These are phyloP conservation scores for Solanum clarkiae DNA, from an alignment of 257 asterid species.

Conservation along the genomic window DNA sequence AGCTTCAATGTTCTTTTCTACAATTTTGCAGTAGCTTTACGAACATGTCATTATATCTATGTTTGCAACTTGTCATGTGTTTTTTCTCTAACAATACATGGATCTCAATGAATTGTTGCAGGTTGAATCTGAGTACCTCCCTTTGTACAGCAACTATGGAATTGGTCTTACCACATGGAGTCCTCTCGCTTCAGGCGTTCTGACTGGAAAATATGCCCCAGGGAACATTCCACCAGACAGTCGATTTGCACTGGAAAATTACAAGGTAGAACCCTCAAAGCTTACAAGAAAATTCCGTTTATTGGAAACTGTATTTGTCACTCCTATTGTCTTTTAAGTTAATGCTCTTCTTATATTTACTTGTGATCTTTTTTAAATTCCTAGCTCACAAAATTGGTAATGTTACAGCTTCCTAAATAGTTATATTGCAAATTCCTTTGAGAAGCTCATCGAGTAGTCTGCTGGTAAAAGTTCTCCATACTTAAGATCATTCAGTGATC, in stretches of 20 bases:
- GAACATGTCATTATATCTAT: not conserved
- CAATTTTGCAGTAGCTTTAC: not conserved
- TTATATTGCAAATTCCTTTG: not conserved
- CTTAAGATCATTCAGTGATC: not conserved
- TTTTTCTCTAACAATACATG: not conserved
- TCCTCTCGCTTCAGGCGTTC: constrained; percentile 96
- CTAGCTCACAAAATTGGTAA: not conserved
- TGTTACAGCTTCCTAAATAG: not conserved
- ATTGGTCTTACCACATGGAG: constrained; percentile 98
- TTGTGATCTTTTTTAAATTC: not conserved
- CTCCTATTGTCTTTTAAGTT: not conserved
- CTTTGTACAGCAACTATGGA: constrained; percentile 74
- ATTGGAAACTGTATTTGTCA: not conserved
- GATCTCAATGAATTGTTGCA: constrained; percentile 12
- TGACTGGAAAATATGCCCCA: constrained; percentile 69
- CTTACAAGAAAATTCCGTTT: not conserved
- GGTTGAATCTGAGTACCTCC: constrained; percentile 90
- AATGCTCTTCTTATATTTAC: not conserved
- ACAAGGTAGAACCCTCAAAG: constrained; percentile 45
- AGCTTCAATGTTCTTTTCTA: not conserved
- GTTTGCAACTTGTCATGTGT: too few species aligned
- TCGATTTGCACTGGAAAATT: constrained; percentile 88
- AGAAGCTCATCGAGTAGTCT: not conserved
- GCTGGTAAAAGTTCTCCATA: not conserved
- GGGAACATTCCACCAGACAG: constrained; percentile 72